Evolutionary conservation across 352 stramenopile species (phyloP), one percentile per base, ranked within the genome.

Genomic region (Pilasporangium apinafurcum): DNA sequence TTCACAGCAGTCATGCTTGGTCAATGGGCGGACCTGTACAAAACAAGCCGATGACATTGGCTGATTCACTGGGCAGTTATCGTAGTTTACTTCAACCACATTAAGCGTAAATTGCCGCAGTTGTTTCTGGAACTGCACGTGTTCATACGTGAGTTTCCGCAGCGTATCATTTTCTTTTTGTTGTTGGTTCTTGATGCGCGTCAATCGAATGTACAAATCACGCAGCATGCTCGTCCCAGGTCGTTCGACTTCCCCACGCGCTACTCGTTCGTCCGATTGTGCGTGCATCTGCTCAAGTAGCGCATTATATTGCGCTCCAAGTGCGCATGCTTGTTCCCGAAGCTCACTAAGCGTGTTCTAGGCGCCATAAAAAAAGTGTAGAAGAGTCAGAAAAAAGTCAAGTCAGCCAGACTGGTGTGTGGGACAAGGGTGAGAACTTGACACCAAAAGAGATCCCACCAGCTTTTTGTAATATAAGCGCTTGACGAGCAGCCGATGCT

Each of bases 261-360:
- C 8, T 12, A 47, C 44, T 18, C 32, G 24, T 4, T 48, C 49
- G n/a, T 48, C 21, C 5, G 47, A 33, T 3, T 43, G 44, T 21
- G 45, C 25, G 29, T 48, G 36, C 26, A 43, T 31, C 16, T 42
- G 45, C 12, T 38, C 34, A 14, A 69, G 45, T 22, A 68, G 26
- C 13, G 45, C 27, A 14, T 67, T 51, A 49, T 68, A 72, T 29
- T 72, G 59, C 3, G 44, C 37, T 13, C 50, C 24, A 18, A 81
- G 48, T n/a, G 32, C 17, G 4, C 26, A 22, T 29, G 71, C 65
- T 44, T 70, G 35, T 10, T 51, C 32, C 1, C 53, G 57, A 31
- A 81, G 43, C 22, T 54, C 51, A 20, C 48, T 56, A 9, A 80
- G 55, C 9, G 44, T 20, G 28, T 67, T 58, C 68, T 77, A 39